Evolutionary conservation across 805 yeast genomes (phyloP).

Genomic region (Saccharomycopsis javanensis): DNA sequence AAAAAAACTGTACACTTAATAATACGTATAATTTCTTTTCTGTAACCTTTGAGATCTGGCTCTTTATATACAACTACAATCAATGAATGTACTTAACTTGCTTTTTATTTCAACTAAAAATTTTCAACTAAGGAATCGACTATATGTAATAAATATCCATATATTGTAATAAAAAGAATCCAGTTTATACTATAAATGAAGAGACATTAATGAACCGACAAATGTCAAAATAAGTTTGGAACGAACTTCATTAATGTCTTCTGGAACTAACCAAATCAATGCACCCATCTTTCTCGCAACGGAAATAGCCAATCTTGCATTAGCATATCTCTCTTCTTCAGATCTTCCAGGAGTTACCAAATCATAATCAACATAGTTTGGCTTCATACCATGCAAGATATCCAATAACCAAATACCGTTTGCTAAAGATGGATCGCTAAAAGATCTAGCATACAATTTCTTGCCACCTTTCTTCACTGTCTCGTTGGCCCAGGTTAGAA

Average conservation of each 20-base stretch:
- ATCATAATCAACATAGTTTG: conserved; percentile 95
- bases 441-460: conserved; percentile 59
- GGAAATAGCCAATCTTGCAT: conserved; percentile 94
- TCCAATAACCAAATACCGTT: conserved; percentile 79
- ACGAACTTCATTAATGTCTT: conserved; percentile 94
- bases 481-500: conserved; percentile 87
- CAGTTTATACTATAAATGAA: conserved; percentile 22
- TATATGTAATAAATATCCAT: not conserved
- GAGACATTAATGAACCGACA: conserved; percentile 89
- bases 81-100: too few species aligned
- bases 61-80: too few species aligned
- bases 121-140: too few species aligned
- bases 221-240: conserved; percentile 87
- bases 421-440: conserved; percentile 71
- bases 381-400: conserved; percentile 85
- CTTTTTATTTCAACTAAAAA: too few species aligned
- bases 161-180: too few species aligned
- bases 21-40: too few species aligned
- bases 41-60: too few species aligned
- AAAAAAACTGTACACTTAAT: too few species aligned
- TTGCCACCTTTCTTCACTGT: conserved; percentile 83
- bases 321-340: conserved; percentile 83
- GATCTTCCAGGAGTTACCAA: conserved; percentile 71
- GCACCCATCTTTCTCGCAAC: conserved; percentile 98
- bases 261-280: conserved; percentile 98